Base-by-base conservation (phyloP, 306 rosid species). In the Quercus berberidifolia region DNA sequence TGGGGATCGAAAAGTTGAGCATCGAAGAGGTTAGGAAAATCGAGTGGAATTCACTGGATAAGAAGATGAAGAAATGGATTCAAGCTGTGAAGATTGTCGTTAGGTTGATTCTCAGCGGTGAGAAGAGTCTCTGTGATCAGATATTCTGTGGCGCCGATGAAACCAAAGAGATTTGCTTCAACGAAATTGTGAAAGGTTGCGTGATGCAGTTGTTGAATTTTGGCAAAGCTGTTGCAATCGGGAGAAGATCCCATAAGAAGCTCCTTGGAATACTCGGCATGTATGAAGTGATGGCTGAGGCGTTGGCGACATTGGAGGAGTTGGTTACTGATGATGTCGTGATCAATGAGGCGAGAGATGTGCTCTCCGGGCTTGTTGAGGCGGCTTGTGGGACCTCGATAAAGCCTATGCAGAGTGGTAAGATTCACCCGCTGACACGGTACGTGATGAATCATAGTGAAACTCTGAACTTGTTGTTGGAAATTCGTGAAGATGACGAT, bases 11-110 rank as follows among this genome's bases (percentile, higher is more conserved):
- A 87, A 88, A 80, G 73, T 83, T 90, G 71, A 93, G 99, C 84
- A 91, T 95, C 63, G 96, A 91, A 85, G 98, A 95, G 83, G 94
- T 93, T 23, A 98, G 93, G 86, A 95, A 80, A 80, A 82, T 89
- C 72, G 91, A 81, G 71, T 93, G 99, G 99, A 88, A 82, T 54
- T 35, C 31, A 65, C 69, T 95, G 87, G 98, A 95, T 46, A 96
- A 91, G 90, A 95, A 91, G 81, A 95, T 95, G 97, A 91, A 91
- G 89, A 91, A 89, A 82, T 95, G 98, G 99, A 88, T 93, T 35
- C 96, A 88, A 30, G 98, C 96, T 5, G 92, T 91, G 64, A 95
- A 93, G 86, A 86, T 91, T 57, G 83, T 84, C 4, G 94, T 95
- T 62, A 74, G 88, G 77, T 83, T 93, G 46, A 31, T 95, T 55